Base-by-base conservation (phyloP, 345 rosid species). In the Garcia nutans region DNA sequence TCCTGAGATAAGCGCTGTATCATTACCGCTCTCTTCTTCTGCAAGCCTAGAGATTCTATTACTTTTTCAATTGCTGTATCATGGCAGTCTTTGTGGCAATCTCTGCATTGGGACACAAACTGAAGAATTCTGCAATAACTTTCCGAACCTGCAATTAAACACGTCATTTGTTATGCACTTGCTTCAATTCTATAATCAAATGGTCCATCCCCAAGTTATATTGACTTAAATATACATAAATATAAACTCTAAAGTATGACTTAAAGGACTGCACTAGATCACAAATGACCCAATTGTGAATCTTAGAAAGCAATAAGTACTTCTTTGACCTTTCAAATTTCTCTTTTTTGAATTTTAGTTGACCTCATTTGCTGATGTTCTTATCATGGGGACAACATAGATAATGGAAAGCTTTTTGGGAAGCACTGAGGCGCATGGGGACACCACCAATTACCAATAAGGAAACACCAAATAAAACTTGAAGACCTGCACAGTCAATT, bases 51-150 rank as follows among this genome's bases (percentile, higher is more conserved):
- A 70, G 82, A 28, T 73, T 74, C 65, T 76, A 91, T 91, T 22
- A 84, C 54, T 22, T 78, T 79, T 80, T 87, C 89, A 54, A 91
- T 84, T 68, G n/a, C n/a, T n/a, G n/a, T n/a, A n/a, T 84, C 86
- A 55, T 65, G 78, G 77, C 72, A 74, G 81, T 88, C 74, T 84
- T 79, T 1, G 86, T 79, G 31, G 97, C 92, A 63, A 81, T 82
- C 76, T 78, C 85, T 42, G 98, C 97, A 84, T 88, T 79, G 3
- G 94, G 94, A 78, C 93, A 92, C 66, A 86, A 60, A 24, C 84
- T 73, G 76, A 93, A 92, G 26, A 93, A 70, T 49, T 81, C 81
- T 16, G 83, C 69, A 73, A 89, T 54, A 72, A 85, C 87, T 77
- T 80, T 74, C 66, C 84, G 55, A 6, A 87, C 79, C 94, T 91